Evolutionary conservation across 2,329 filamentous ascomycete genomes (phyloP), one percentile per base, ranked within the genome.

Genomic region (Davidsoniella eucalypti): DNA sequence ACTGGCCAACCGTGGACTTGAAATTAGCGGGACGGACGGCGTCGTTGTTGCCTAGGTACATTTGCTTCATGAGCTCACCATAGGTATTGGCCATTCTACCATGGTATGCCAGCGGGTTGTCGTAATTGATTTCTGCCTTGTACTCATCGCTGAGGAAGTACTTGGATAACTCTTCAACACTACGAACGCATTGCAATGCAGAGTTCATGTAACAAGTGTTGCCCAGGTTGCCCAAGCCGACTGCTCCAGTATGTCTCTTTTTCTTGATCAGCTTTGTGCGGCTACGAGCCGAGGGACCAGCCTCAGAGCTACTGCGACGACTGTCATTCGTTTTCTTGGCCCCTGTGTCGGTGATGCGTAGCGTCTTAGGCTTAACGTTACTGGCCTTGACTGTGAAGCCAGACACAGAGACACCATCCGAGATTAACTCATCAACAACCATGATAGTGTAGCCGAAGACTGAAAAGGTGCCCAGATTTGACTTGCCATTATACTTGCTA

Each of bases 121-220:
- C 74, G 43, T 76, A 71, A 63, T 98, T 98, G 56, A 96, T 73
- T 59, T 98, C 90, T 47, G 72, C 68, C 58, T 82, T 78, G 65
- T 85, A 87, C 54, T 81, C 75, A 53, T 80, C 74, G 47, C 76
- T 72, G 46, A 95, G 65, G 64, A 98, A 96, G 64, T 94, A 98
- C 59, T 87, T 81, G 4, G 87, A 90, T 55, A 98, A 68, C 64
- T 98, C 92, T 61, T 94, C 86, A 0, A 95, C 87, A 58, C 86
- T 93, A 47, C 90, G 80, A 47, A 98, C 78, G 62, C 92, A 98
- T 62, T 98, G 92, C 50, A 96, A 70, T 8, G 92, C 92, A 18
- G 90, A 94, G 64, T 96, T 96, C 88, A 96, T 95, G 67, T 98
- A 98, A 66, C 92, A 98, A 0, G 92, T 96, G 60, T 98, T 98